Evolutionary conservation across 1,139 yeast genomes (phyloP).

Genomic region (Williopsis jadinii): DNA sequence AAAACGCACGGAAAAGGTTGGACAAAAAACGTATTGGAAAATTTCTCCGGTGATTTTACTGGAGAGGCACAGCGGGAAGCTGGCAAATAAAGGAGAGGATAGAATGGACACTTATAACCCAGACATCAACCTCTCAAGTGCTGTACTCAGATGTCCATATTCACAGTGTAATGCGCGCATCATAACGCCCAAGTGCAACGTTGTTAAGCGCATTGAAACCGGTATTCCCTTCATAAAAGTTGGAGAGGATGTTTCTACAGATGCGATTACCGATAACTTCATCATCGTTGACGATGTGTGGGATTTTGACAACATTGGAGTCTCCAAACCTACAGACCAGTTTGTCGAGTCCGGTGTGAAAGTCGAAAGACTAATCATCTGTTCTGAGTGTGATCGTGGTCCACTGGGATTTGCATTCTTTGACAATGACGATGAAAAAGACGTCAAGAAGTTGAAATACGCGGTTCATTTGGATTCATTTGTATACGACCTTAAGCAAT

Average conservation of each 20-base stretch:
- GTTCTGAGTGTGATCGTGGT: slow-evolving; percentile 72
- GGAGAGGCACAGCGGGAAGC: too few species aligned
- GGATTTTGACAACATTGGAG: slow-evolving; percentile 76
- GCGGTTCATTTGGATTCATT: slow-evolving; percentile 41
- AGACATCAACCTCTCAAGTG: slow-evolving; percentile 1
- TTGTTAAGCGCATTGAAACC: slow-evolving; percentile 1
- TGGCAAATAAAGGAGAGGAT: not conserved
- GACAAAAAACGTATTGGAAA: too few species aligned
- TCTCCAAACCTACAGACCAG: slow-evolving; percentile 36
- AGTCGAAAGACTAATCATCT: slow-evolving; percentile 33
- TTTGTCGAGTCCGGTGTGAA: slow-evolving; percentile 11
- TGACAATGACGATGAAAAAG: slow-evolving; percentile 22
- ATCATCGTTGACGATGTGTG: slow-evolving; percentile 49
- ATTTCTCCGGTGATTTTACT: too few species aligned
- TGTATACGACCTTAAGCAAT: slow-evolving; percentile 8
- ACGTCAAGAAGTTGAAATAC: slow-evolving; percentile 35
- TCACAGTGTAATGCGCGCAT: slow-evolving; percentile 20
- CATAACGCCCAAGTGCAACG: slow-evolving; percentile 8
- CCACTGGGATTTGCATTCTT: slow-evolving; percentile 64
- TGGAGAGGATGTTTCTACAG: not conserved
- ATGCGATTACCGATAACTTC: slow-evolving; percentile 23
- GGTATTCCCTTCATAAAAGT: slow-evolving; percentile 11
- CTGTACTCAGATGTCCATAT: slow-evolving; percentile 18
- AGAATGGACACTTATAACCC: not conserved
- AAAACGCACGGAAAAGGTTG: too few species aligned